phyloP scores from a whole-genome alignment of 2,329 filamentous ascomycete genomes.

The Fusarium sp. region DNA sequence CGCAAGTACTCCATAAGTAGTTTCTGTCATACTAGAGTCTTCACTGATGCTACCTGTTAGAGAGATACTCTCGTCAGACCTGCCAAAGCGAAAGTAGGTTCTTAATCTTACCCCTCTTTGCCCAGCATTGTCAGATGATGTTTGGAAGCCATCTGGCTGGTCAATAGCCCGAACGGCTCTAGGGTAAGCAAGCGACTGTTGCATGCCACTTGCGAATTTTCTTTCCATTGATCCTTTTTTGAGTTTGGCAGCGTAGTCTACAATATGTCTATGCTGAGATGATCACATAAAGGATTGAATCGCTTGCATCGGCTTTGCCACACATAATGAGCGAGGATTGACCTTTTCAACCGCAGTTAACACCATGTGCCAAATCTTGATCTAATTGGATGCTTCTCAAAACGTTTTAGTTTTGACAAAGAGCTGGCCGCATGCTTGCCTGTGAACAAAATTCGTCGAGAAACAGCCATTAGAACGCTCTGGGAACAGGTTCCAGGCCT shows the following conservation, averaged over 20 bases:
- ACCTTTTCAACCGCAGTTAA: too few relatives aligned
- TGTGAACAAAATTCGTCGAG: background rate
- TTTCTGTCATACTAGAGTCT: background rate
- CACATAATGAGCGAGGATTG: too few relatives aligned
- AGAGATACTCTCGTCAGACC: background rate
- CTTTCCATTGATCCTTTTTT: too few relatives aligned
- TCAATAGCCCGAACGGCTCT: background rate
- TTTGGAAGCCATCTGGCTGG: background rate
- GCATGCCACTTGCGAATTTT: too few relatives aligned
- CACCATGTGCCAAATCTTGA: too few relatives aligned
- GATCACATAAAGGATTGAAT: too few relatives aligned
- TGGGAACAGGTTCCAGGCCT: background rate
- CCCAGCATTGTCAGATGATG: background rate
- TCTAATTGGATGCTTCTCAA: too few relatives aligned
- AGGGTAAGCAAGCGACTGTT: background rate
- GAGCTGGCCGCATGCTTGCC: background rate
- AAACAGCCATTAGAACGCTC: background rate
- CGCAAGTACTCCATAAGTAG: background rate
- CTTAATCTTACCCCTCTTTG: background rate
- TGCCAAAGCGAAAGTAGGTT: background rate
- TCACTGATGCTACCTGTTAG: background rate
- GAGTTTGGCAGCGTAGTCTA: too few relatives aligned
- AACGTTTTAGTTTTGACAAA: too few relatives aligned
- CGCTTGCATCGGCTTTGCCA: too few relatives aligned
- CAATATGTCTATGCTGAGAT: too few relatives aligned